Conservation (phyloP, 768 basidiomycete species). For the Kwoniella shandongensis region DNA sequence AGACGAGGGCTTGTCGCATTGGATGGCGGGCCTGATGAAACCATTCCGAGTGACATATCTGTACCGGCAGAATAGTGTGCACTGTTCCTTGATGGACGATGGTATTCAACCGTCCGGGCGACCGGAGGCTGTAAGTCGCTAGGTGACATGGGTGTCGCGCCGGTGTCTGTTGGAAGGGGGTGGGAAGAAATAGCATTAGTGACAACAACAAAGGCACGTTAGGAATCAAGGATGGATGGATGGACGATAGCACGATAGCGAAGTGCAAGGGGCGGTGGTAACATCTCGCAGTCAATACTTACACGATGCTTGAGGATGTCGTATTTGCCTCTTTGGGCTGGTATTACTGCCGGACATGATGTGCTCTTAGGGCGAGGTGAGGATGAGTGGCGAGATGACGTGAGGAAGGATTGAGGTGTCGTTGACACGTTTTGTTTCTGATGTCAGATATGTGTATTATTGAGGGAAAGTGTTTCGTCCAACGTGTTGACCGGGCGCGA, state of each 20-base stretch:
- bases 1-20: slow-evolving; percentile 25
- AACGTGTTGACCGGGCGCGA: no score
- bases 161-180: slow-evolving; percentile 36
- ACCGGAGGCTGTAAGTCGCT: slow-evolving; percentile 19
- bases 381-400: no score
- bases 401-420: no score
- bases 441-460: no score
- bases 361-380: not conserved
- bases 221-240: not conserved
- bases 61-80: slow-evolving; percentile 49
- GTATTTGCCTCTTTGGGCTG: slow-evolving; percentile 49
- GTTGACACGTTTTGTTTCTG: no score
- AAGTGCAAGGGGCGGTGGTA: not conserved
- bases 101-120: slow-evolving; percentile 51
- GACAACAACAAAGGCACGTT: not conserved
- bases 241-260: not conserved
- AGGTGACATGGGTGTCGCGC: slow-evolving; percentile 45
- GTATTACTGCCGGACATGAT: slow-evolving; percentile 32
- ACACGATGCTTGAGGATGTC: slow-evolving; percentile 52
- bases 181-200: not conserved
- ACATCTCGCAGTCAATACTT: slow-evolving; percentile 18
- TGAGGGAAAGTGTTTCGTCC: no score
- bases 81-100: slow-evolving; percentile 52
- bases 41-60: slow-evolving; percentile 52
- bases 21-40: slow-evolving; percentile 25